Base-by-base conservation (phyloP, 106 monocot genomes). In the Phalaenopsis aphrodite region DNA sequence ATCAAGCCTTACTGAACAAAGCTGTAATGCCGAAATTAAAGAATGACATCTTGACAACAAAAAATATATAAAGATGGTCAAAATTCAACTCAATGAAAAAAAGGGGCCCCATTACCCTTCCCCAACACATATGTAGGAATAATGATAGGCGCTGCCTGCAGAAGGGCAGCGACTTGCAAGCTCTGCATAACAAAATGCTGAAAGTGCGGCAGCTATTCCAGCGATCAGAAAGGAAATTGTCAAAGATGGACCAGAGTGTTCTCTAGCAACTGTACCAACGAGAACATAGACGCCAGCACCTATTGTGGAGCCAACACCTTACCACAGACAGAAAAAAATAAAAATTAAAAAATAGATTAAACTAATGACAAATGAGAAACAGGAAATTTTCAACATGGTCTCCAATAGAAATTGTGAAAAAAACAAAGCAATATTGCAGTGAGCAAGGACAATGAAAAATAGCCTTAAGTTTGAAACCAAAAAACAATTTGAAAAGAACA, bases 231-330 rank as follows among this genome's bases (percentile, higher is more conserved):
- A 99, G 6, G 98, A 99, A 87, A 99, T 88, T 42, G 94, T 91
- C 85, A 99, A 71, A 83, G 92, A 91, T 65, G 98, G 98, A 23
- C 98, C 98, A 19, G 98, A 78, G 64, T 90, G 92, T 74, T 99
- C 98, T 79, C 92, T 80, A 76, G 98, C 98, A 80, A 99, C 94
- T 45, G 98, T 94, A 77, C 98, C 98, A 19, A 99, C 91, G 75
- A 99, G 94, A 77, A 99, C 98, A 84, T 99, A 99, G 6, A 99
- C 98, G 49, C 98, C 98, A 36, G 98, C 98, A 78, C 98, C 98
- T 67, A 99, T 93, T 21, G 98, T 99, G 6, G 98, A 89, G 45
- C 98, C 98, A 37, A 99, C 91, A 73, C 98, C 98, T 99, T 84
- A 79, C 2, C 37, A 48, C 43, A 78, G 12, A 14, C 78, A 84